Conservation (phyloP, 441 rosid species). For the Populus hybrid region DNA sequence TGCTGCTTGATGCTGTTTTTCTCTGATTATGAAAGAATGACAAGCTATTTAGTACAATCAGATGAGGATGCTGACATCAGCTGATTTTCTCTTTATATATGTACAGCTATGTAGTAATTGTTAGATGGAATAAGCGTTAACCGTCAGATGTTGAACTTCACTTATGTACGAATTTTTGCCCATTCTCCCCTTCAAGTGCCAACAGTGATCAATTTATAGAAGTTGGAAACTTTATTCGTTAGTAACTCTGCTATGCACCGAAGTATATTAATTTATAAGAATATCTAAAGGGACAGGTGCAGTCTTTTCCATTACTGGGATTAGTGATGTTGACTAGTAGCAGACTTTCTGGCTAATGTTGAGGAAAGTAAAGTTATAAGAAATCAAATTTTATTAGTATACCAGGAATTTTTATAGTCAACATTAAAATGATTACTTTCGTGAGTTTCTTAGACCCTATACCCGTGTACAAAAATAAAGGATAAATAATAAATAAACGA, state of each 20-base stretch:
- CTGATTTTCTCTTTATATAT: neutral
- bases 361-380: neutral
- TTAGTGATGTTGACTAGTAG: constrained; percentile 9
- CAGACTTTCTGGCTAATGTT: neutral
- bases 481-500: constrained; percentile 13
- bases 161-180: neutral
- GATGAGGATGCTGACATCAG: constrained; percentile 5
- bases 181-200: neutral
- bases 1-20: neutral
- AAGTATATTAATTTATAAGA: neutral
- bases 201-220: neutral
- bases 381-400: neutral
- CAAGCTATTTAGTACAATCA: neutral
- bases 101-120: neutral
- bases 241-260: neutral
- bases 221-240: neutral
- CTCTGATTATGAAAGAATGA: neutral
- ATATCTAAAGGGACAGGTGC: neutral
- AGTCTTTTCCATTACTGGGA: neutral
- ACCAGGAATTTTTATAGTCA: constrained; percentile 3
- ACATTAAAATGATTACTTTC: constrained; percentile 19
- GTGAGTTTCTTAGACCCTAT: constrained; percentile 5
- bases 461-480: neutral
- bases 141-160: neutral
- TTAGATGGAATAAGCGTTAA: neutral